Conservation (phyloP, 345 rosid genomes). For the Turritis glabra region DNA sequence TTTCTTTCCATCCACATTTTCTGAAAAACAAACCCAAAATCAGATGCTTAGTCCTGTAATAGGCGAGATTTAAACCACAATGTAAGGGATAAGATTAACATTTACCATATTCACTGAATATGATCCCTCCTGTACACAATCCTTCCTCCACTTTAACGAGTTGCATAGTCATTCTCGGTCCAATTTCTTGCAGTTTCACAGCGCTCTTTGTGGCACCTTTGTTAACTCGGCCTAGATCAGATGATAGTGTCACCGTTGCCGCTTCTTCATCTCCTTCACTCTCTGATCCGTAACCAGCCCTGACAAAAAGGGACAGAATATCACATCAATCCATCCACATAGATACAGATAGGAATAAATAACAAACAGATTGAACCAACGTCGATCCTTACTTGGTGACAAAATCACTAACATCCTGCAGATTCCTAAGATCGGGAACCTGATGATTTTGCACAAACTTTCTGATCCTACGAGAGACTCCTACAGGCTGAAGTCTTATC, state of each 20-base stretch:
- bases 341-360: not conserved
- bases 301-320: slow-evolving; percentile 24
- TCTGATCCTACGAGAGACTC: slow-evolving; percentile 83
- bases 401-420: slow-evolving; percentile 91
- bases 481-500: slow-evolving; percentile 82
- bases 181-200: slow-evolving; percentile 88
- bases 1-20: slow-evolving; percentile 39
- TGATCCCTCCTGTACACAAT: slow-evolving; percentile 76
- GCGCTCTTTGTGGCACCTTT: slow-evolving; percentile 74
- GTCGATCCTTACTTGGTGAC: slow-evolving; percentile 70
- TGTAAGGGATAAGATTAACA: slow-evolving; percentile 5
- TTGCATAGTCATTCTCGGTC: slow-evolving; percentile 92
- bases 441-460: slow-evolving; percentile 88
- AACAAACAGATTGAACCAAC: not conserved
- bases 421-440: slow-evolving; percentile 83
- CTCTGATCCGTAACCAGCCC: slow-evolving; percentile 96
- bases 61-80: not conserved
- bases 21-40: slow-evolving; percentile 23
- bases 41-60: not conserved
- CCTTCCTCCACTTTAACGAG: slow-evolving; percentile 82
- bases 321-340: slow-evolving; percentile 1
- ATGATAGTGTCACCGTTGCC: slow-evolving; percentile 74
- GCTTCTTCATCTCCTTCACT: slow-evolving; percentile 97
- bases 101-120: slow-evolving; percentile 67
- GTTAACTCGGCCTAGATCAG: slow-evolving; percentile 78